Evolutionary conservation across 352 stramenopile genomes (phyloP), one percentile per base, ranked within the genome.

Genomic region (Globisporangium ultimum): DNA sequence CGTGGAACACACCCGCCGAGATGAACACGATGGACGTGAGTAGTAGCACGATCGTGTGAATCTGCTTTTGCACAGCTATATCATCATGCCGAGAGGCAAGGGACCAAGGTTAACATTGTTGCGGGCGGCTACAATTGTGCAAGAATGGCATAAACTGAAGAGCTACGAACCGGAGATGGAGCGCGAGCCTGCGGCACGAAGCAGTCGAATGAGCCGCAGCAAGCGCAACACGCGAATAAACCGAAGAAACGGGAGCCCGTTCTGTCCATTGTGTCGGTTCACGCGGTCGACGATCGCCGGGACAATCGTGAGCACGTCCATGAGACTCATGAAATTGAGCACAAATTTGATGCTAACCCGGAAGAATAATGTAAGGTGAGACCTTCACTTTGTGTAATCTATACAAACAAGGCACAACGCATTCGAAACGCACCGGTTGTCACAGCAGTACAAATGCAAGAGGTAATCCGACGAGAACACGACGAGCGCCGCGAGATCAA

Each of bases 1-100:
- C 74, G 48, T 89, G 76, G 48, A 85, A 89, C 20, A 87, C 54
- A 3, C 76, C 76, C 1, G 78, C 78, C 5, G 78, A 68, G 18
- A 88, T 82, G 61, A 88, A 88, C 15, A 87, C 67, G 42, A 89
- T 80, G 64, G 74, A 85, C 22, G 72, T 76, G 46, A 80, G 78
- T 22, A 89, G 70, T 32, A 89, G 68, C n/a, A 80, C 50, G 52
- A 89, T 80, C 14, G 73, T 81, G 61, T 83, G 75, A 7, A 89
- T 74, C 62, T 87, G 79, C 57, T 82, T 86, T 50, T 87, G 76
- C 15, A 89, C 74, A 18, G 7, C 28, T 10, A 10, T 5, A 36
- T 36, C 28, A 10, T 11, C 28, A 10, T 36, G 28, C 7, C 28
- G 8, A 0, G 28, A 8, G 28, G 9, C 28, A 36, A 36, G 9